phyloP scores from a whole-genome alignment of 2,329 filamentous ascomycete species.

The Paradendryphiella salina region DNA sequence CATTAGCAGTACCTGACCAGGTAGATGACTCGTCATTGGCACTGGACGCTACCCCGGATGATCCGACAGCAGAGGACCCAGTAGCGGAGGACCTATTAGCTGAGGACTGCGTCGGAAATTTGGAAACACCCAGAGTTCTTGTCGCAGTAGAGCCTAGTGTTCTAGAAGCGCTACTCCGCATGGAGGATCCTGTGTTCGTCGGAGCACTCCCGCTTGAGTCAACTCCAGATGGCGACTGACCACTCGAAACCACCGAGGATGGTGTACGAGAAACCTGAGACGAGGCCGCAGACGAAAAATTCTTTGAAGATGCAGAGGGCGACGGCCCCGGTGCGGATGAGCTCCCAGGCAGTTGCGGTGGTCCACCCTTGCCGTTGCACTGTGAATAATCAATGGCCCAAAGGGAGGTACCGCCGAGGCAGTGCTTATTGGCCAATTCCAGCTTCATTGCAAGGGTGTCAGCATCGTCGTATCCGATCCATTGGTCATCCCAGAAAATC shows the following conservation, averaged over 20 bases:
- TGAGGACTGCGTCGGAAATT: neutral
- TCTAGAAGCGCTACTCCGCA: neutral
- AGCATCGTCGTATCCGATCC: slow-evolving; percentile 48
- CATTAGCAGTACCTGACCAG: neutral
- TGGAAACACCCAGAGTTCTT: neutral
- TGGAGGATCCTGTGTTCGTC: neutral
- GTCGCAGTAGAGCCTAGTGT: neutral
- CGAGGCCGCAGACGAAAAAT: neutral
- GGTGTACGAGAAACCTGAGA: neutral
- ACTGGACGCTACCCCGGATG: neutral
- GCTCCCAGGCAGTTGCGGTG: neutral
- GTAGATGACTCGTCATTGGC: neutral
- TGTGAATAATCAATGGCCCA: slow-evolving; percentile 29
- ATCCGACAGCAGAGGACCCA: neutral
- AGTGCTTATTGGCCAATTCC: slow-evolving; percentile 26
- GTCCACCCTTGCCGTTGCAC: slow-evolving; percentile 2
- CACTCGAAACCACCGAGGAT: neutral
- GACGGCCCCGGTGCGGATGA: neutral
- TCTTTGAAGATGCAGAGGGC: neutral
- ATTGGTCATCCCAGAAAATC: slow-evolving; percentile 45
- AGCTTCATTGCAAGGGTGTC: slow-evolving; percentile 32
- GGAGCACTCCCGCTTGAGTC: neutral
- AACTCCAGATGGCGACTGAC: neutral
- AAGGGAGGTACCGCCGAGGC: slow-evolving; percentile 30
- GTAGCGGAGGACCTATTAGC: neutral